phyloP scores from a whole-genome alignment of 2,329 filamentous ascomycete genomes.

The Colletotrichum truncatum region DNA sequence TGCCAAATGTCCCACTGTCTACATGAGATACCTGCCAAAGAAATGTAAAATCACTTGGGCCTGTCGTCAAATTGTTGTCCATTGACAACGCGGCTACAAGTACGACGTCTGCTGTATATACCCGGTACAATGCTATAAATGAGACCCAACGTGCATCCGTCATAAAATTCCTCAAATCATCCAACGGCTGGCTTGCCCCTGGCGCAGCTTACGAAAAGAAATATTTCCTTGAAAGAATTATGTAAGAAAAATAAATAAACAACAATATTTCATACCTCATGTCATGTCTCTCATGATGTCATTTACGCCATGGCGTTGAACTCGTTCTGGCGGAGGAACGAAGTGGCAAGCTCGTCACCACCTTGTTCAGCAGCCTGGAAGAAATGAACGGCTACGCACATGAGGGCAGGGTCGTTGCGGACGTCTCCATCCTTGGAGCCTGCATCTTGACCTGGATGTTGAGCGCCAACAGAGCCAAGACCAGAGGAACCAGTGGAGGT shows the following conservation, averaged over 20 bases:
- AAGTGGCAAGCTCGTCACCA: slow-evolving; percentile 86
- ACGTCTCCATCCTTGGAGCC: slow-evolving; percentile 56
- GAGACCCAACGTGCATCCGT: background rate
- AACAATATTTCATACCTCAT: background rate
- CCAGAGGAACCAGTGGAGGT: slow-evolving; percentile 24
- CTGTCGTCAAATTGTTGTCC: background rate
- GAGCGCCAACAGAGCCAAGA: slow-evolving; percentile 35
- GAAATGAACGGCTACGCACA: slow-evolving; percentile 97
- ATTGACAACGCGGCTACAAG: background rate
- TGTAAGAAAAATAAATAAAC: too few relatives aligned
- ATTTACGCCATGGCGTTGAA: slow-evolving; percentile 27
- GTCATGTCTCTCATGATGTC: too few relatives aligned
- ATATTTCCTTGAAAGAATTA: background rate
- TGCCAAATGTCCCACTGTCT: slow-evolving; percentile 9
- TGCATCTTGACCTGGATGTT: slow-evolving; percentile 37
- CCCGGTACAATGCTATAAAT: slow-evolving; percentile 2
- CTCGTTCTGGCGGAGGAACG: slow-evolving; percentile 78
- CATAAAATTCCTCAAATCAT: slow-evolving; percentile 5
- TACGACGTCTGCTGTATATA: slow-evolving; percentile 2
- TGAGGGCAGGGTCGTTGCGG: slow-evolving; percentile 82
- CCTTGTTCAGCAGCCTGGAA: slow-evolving; percentile 90
- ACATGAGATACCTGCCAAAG: background rate
- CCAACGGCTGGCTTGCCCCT: background rate
- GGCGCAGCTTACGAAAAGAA: background rate
- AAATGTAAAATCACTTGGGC: background rate